A percentile compares a stretch with the other conserved stretches of the same genome.
phyloP scores from a whole-genome alignment of 2,329 filamentous ascomycete genomes.

The Microsporum canis region DNA sequence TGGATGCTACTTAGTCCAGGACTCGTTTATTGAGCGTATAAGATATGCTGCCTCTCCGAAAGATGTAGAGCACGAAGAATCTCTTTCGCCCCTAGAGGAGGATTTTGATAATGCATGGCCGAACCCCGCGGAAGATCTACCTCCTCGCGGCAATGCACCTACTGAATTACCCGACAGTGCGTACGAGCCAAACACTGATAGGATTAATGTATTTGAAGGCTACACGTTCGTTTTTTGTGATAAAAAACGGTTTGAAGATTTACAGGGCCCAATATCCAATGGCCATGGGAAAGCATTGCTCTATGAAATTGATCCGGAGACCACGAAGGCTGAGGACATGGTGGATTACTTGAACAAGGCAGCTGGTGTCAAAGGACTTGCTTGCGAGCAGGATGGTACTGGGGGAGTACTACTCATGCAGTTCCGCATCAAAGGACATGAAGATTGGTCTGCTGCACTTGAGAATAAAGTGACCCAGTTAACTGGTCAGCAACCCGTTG shows the following conservation, averaged over 20 bases:
- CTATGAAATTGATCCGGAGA: constrained; percentile 47
- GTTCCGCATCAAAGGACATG: constrained; percentile 49
- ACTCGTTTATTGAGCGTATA: constrained; percentile 60
- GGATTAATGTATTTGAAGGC: constrained; percentile 66
- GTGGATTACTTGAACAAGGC: constrained; percentile 63
- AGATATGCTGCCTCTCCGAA: constrained; percentile 46
- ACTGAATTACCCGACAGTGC: constrained; percentile 54
- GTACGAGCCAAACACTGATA: constrained; percentile 57
- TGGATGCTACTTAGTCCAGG: constrained; percentile 63
- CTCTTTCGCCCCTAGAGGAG: constrained; percentile 53
- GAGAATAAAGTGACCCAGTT: constrained; percentile 56
- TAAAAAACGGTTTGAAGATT: constrained; percentile 58
- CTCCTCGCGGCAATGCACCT: constrained; percentile 64
- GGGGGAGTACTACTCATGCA: constrained; percentile 67
- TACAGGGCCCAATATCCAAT: constrained; percentile 62
- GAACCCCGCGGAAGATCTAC: constrained; percentile 57
- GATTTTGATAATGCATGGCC: constrained; percentile 78
- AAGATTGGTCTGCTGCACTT: constrained; percentile 59
- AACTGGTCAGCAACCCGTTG: constrained; percentile 69
- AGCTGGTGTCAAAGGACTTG: constrained; percentile 61
- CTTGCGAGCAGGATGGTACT: constrained; percentile 51
- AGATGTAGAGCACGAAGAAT: constrained; percentile 41
- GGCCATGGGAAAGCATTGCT: constrained; percentile 74
- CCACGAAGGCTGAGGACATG: constrained; percentile 63
- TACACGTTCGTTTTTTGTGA: constrained; percentile 86